Evolutionary conservation across 2,329 filamentous ascomycete species (phyloP).

Genomic region (Dothideomycetes sp.): DNA sequence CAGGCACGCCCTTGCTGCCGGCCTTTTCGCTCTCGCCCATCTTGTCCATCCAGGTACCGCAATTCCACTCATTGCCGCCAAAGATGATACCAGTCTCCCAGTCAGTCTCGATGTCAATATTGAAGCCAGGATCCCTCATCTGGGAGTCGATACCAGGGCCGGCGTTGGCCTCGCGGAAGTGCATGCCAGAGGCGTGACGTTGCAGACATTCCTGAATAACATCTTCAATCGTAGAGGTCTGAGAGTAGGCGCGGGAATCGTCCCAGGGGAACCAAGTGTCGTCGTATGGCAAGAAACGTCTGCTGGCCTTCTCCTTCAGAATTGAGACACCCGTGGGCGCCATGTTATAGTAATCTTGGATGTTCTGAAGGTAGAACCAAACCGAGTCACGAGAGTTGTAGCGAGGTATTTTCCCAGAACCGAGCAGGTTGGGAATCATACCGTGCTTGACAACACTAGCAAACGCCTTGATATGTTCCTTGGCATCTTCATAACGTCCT

Average conservation of each 20-base stretch:
- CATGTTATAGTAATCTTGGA: conserved; percentile 82
- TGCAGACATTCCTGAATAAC: conserved; percentile 90
- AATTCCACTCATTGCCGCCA: conserved; percentile 88
- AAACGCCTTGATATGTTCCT: conserved; percentile 89
- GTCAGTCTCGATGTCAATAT: conserved; percentile 82
- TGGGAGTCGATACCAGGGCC: conserved; percentile 80
- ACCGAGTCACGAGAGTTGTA: conserved; percentile 96
- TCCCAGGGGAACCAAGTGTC: conserved; percentile 84
- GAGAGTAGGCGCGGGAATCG: conserved; percentile 76
- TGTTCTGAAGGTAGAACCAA: conserved; percentile 95
- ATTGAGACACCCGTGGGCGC: conserved; percentile 66
- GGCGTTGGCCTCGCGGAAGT: conserved; percentile 90
- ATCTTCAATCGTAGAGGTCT: conserved; percentile 72
- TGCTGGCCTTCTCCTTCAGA: conserved; percentile 63
- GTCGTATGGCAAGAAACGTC: conserved; percentile 88
- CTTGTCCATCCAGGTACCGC: conserved; percentile 99
- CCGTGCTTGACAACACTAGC: conserved; percentile 95
- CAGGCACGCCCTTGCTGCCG: conserved; percentile 83
- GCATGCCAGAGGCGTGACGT: conserved; percentile 79
- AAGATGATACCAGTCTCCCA: conserved; percentile 88
- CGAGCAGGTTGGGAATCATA: conserved; percentile 91
- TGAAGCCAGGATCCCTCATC: conserved; percentile 87
- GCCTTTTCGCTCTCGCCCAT: conserved; percentile 97
- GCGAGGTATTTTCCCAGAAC: conserved; percentile 71
- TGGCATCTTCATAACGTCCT: conserved; percentile 76